These are phyloP conservation scores for Bipolaris oryzae DNA, from an alignment of 2,329 filamentous ascomycete genomes.

Conservation along the genomic window DNA sequence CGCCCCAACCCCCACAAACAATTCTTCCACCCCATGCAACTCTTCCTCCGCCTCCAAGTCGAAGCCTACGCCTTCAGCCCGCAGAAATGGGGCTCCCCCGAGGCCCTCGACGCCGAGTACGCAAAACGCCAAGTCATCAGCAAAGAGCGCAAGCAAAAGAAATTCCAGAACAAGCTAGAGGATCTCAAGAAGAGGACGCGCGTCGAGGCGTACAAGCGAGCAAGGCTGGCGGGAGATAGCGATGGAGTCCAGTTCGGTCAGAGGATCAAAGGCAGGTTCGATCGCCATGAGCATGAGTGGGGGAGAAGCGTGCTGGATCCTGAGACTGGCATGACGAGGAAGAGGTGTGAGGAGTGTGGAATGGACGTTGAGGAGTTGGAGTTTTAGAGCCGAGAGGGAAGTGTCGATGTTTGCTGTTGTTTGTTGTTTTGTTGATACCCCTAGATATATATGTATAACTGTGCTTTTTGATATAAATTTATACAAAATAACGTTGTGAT, in stretches of 20 bases:
- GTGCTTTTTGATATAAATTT: too few species aligned
- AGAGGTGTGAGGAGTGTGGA: conserved; percentile 71
- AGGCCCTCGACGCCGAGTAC: conserved; percentile 87
- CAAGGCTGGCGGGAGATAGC: conserved; percentile 52
- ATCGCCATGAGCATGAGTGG: conserved; percentile 90
- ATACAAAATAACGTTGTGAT: too few species aligned
- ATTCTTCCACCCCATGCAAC: conserved; percentile 98
- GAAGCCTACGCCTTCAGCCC: conserved; percentile 86
- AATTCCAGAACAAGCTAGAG: conserved; percentile 86
- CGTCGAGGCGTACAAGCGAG: conserved; percentile 82
- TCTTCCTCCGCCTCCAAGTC: conserved; percentile 91
- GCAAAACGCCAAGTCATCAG: conserved; percentile 77
- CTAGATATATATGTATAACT: too few species aligned
- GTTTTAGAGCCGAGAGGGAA: conserved; percentile 41
- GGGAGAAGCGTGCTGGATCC: conserved; percentile 63
- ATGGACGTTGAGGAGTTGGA: conserved; percentile 72
- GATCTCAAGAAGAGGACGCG: conserved; percentile 93
- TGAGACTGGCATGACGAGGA: conserved; percentile 75
- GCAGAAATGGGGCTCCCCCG: conserved; percentile 87
- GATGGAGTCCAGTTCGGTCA: conserved; percentile 70
- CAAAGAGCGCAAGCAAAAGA: conserved; percentile 84
- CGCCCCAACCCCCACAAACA: conserved; percentile 94
- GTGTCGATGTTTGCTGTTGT: too few species aligned
- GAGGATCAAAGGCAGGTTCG: conserved; percentile 64
- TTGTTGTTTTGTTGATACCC: too few species aligned